These are phyloP conservation scores for Nymphaea thermarum DNA, from an alignment of 164 flowering plant species.

Conservation along the genomic window DNA sequence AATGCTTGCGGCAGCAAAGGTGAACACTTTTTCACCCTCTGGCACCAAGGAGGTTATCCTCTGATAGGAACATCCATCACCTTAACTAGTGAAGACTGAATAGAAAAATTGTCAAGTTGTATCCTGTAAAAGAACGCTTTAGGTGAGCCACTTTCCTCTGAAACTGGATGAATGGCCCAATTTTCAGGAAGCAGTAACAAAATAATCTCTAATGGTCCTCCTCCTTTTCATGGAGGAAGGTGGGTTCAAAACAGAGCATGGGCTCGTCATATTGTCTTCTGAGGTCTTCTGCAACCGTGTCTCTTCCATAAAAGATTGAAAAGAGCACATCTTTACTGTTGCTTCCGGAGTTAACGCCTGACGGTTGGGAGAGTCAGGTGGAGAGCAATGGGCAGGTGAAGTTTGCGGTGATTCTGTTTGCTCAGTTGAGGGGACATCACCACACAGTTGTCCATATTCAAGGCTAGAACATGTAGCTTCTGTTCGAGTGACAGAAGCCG, in stretches of 20 bases:
- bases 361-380: constrained; percentile 9
- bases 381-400: constrained; percentile 4
- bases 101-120: not conserved
- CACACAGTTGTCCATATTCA: not conserved
- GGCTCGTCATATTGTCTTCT: constrained; percentile 17
- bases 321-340: constrained; percentile 16
- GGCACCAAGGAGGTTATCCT: not conserved
- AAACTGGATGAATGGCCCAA: not conserved
- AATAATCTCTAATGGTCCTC: constrained; percentile 24
- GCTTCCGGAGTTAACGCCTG: constrained; percentile 52
- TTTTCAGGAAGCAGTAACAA: constrained; percentile 16
- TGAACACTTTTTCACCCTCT: not conserved
- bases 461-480: not conserved
- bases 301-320: constrained; percentile 7
- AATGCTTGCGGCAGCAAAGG: too few relatives aligned
- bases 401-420: constrained; percentile 6
- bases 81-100: not conserved
- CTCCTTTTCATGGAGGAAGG: constrained; percentile 40
- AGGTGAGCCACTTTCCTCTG: not conserved
- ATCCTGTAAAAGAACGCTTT: not conserved
- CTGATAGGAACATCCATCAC: not conserved
- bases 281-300: constrained; percentile 20
- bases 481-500: not conserved
- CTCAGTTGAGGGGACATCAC: not conserved
- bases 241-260: constrained; percentile 43